Base-by-base conservation (phyloP, 148 eudicot genomes). In the Tetragonia tetragonoides region DNA sequence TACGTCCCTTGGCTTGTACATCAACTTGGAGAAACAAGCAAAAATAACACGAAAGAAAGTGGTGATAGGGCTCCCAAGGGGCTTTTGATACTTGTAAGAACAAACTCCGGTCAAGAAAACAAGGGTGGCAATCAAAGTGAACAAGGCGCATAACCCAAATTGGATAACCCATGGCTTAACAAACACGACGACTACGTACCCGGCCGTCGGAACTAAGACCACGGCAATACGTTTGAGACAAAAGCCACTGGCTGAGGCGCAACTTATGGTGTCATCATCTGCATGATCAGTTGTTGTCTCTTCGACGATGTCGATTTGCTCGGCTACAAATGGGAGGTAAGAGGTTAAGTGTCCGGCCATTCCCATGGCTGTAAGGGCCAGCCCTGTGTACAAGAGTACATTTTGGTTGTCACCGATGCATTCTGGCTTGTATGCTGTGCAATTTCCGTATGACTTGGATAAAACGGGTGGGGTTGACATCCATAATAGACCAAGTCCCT, bases 401-500 rank as follows among this genome's bases (percentile, higher is more conserved):
- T 78, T 83, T 66, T 90, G 91, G 14, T 80, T 68, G 2, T 77
- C 75, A 16, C 83, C 83, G 1, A 87, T 81, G 68, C 92, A 89
- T 67, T 87, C 81, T 15, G 85, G 85, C 72, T 75, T 82, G 80
- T 87, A 89, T 2, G 64, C 85, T 0, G 77, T 74, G 82, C 92
- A 89, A 6, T 83, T 87, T 1, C 89, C 87, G 3, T 67, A 71
- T 74, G 79, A 37, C 5, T 77, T 84, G 39, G 79, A 75, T 7
- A 86, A 86, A 7, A 89, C 84, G 0, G 88, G 86, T 20, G 93
- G 93, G 2, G 90, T 87, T 57, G 93, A 88, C 87, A 90, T 84
- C 64, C 86, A 67, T 53, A 90, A 34, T 18, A 90, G 67, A 1
- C 89, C 89, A 64, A 88, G 71, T 2, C 91, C 93, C 90, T 90